Evolutionary conservation across 106 monocot species (phyloP).

Genomic region (Agapanthus africanus): DNA sequence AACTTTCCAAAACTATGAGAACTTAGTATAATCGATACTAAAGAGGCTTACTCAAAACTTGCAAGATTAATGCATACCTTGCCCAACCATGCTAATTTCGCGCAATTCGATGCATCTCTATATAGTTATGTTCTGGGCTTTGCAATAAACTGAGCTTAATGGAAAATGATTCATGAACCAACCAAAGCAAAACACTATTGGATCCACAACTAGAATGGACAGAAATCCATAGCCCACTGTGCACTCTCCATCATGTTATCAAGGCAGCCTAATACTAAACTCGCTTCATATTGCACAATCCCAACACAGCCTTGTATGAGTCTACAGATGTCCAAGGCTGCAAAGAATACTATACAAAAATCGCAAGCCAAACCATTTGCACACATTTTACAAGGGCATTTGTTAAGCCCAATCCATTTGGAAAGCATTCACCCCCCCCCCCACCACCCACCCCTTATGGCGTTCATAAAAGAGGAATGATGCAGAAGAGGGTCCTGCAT

Average conservation of each 20-base stretch:
- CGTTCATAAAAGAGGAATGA: neutral
- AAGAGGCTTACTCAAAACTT: neutral
- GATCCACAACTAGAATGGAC: conserved; percentile 1
- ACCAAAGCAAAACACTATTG: neutral
- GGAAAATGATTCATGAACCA: conserved; percentile 5
- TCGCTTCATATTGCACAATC: neutral
- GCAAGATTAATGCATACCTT: neutral
- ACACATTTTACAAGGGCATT: conserved; percentile 13
- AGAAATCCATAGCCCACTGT: conserved; percentile 2
- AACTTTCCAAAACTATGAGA: neutral
- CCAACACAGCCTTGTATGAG: too few species aligned
- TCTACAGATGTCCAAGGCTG: conserved; percentile 2
- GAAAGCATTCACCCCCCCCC: neutral
- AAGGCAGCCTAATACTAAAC: conserved; percentile 7
- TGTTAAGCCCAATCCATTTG: conserved; percentile 9
- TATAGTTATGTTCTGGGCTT: neutral
- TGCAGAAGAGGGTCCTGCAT: neutral
- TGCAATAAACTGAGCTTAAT: conserved; percentile 3
- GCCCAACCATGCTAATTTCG: neutral
- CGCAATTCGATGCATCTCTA: neutral
- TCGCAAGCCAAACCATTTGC: conserved; percentile 15
- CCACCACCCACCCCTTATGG: too few species aligned
- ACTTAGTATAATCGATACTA: neutral
- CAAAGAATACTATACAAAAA: conserved; percentile 22
- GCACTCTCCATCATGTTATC: neutral